phyloP scores from a whole-genome alignment of 345 rosid genomes.

The Pistacia integerrima region DNA sequence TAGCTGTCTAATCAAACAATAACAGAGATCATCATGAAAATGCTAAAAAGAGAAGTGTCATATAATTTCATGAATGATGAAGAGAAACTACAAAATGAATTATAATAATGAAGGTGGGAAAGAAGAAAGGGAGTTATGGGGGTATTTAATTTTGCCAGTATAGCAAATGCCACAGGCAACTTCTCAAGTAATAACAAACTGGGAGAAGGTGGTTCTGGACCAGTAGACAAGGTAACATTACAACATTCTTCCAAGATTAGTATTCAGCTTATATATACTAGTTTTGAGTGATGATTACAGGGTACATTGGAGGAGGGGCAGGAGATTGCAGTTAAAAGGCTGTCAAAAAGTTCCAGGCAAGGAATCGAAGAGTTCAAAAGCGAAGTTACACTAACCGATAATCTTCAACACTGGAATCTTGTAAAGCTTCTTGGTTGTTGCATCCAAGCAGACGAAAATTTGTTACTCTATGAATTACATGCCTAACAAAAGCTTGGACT shows the following conservation, averaged over 20 bases:
- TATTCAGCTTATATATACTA: neutral
- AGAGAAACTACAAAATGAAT: slow-evolving; percentile 16
- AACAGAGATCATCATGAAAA: no score
- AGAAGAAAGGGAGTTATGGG: slow-evolving; percentile 38
- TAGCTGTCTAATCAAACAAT: neutral
- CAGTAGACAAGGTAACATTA: slow-evolving; percentile 39
- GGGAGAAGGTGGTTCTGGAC: slow-evolving; percentile 52
- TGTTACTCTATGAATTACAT: slow-evolving; percentile 41
- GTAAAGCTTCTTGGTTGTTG: slow-evolving; percentile 42
- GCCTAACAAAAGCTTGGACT: slow-evolving; percentile 41
- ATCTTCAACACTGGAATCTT: slow-evolving; percentile 41
- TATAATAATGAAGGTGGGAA: slow-evolving; percentile 15
- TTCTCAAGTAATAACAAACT: slow-evolving; percentile 40
- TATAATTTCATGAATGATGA: slow-evolving; percentile 26
- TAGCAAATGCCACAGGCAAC: slow-evolving; percentile 31
- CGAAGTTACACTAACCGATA: slow-evolving; percentile 31
- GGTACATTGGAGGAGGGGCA: slow-evolving; percentile 32
- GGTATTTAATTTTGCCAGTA: slow-evolving; percentile 33
- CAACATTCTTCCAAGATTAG: neutral
- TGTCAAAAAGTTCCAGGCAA: slow-evolving; percentile 34
- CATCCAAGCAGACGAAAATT: slow-evolving; percentile 28
- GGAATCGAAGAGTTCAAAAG: slow-evolving; percentile 40
- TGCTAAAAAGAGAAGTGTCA: slow-evolving; percentile 16
- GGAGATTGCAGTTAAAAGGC: slow-evolving; percentile 38
- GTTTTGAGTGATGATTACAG: slow-evolving; percentile 17